Evolutionary conservation across 306 rosid species (phyloP), one percentile per base, ranked within the genome.

Genomic region (Corylus avellana): DNA sequence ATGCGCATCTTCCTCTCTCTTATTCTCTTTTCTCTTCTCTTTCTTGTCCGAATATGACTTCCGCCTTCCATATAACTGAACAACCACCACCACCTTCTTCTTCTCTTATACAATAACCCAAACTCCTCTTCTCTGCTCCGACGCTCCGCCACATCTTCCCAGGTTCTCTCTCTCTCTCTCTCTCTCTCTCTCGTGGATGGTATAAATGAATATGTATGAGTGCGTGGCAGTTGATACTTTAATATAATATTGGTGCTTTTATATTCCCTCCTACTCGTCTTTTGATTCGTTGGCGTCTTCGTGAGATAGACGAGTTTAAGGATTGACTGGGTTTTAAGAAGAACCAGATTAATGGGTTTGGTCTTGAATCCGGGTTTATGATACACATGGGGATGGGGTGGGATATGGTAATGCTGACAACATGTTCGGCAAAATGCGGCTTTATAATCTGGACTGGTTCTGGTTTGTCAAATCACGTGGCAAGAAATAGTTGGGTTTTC

Each of bases 1-100:
- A 73, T 62, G 47, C 86, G 94, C 87, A 87, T 90, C 93, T 88
- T 80, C 85, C 77, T 12, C 74, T 50, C 73, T 42, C 54, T 53
- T 74, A 80, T 84, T 86, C 90, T 74, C 76, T 83, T 78, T 78
- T 56, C 16, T 17, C 5, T 16, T 62, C 55, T 63, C 20, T 3
- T 64, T 47, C 25, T 5, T 39, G 6, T 77, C 70, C 35, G 3
- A 22, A 46, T 66, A 44, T 39, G 69, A 8, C 70, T 29, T 73
- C 48, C 67, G 69, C 3, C 70, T 29, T 73, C 48, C 67, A 25
- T 13, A 12, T 79, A 83, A 74, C 90, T 81, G 58, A 79, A 47
- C 77, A 75, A 77, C 70, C 73, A 25, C 74, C 75, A 13, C 46
- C 75, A 32, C 35, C 35, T 1, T 32, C 35, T 20, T 20, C 71